Evolutionary conservation across 306 rosid species (phyloP).

Genomic region (Trifolium dubium): DNA sequence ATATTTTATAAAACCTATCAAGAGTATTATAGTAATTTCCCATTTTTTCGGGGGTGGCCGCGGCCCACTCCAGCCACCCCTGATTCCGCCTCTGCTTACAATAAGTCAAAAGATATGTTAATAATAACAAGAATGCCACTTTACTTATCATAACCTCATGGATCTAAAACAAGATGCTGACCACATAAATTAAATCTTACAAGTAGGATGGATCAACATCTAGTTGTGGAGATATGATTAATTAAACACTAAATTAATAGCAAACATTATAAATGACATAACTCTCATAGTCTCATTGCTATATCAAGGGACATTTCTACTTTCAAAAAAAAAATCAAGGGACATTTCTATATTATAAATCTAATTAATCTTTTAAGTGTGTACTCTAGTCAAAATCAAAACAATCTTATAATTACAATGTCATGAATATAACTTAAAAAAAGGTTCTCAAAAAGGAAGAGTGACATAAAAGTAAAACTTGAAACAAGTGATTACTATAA

Average conservation of each 20-base stretch:
- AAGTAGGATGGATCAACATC: not conserved
- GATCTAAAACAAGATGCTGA: not conserved
- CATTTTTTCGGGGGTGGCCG: too few species aligned
- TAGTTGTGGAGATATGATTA: not conserved
- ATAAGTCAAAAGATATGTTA: not conserved
- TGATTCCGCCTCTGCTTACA: too few species aligned
- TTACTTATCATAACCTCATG: not conserved
- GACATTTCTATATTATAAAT: not conserved
- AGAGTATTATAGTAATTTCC: too few species aligned
- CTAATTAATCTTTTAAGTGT: not conserved
- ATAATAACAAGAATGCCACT: too few species aligned
- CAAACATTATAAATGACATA: not conserved
- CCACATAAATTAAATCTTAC: not conserved
- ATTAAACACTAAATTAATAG: not conserved
- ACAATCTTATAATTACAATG: constrained; percentile 10
- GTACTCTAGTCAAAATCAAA: not conserved
- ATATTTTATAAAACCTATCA: too few species aligned
- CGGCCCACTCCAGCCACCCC: too few species aligned
- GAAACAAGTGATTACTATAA: constrained; percentile 32
- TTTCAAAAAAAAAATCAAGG: too few species aligned
- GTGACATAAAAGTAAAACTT: constrained; percentile 5
- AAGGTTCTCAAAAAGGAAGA: constrained; percentile 14
- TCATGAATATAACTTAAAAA: constrained; percentile 26
- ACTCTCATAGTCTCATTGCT: not conserved
- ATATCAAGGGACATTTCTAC: constrained; percentile 6